Evolutionary conservation across 345 rosid species (phyloP).

Genomic region (Aquilaria malaccensis): DNA sequence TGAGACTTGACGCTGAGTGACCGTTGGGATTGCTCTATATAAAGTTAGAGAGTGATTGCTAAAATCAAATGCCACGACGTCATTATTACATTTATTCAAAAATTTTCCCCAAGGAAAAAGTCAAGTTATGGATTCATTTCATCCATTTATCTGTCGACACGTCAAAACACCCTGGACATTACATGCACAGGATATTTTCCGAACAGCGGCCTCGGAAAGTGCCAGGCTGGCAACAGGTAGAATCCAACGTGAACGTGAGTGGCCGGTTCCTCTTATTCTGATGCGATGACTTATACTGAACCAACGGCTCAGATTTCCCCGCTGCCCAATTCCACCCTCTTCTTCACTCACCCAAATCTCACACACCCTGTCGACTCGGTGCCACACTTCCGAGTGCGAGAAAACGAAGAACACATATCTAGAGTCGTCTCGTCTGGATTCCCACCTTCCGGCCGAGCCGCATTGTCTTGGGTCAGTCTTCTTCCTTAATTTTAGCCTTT

Average conservation of each 20-base stretch:
- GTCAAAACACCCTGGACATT: too few relatives aligned
- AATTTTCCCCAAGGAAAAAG: too few relatives aligned
- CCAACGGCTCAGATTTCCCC: conserved; percentile 27
- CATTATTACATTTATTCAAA: too few relatives aligned
- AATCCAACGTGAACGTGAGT: conserved; percentile 22
- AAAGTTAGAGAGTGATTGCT: too few relatives aligned
- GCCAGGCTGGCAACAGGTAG: conserved; percentile 29
- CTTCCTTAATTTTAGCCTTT: too few relatives aligned
- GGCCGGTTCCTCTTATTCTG: conserved; percentile 7
- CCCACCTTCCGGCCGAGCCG: background rate
- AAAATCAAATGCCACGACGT: too few relatives aligned
- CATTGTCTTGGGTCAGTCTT: conserved; percentile 6
- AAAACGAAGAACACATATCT: background rate
- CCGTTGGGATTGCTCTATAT: too few relatives aligned
- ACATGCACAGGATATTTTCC: too few relatives aligned
- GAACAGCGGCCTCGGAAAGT: background rate
- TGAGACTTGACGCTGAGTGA: too few relatives aligned
- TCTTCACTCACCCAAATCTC: background rate
- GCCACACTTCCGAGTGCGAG: background rate
- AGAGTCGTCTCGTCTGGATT: background rate
- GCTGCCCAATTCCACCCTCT: background rate
- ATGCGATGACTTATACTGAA: background rate
- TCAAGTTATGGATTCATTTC: too few relatives aligned
- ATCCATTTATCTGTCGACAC: too few relatives aligned
- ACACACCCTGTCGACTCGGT: background rate